Conservation (phyloP, 2,329 filamentous ascomycete species). For the Aspergillus neotritici region DNA sequence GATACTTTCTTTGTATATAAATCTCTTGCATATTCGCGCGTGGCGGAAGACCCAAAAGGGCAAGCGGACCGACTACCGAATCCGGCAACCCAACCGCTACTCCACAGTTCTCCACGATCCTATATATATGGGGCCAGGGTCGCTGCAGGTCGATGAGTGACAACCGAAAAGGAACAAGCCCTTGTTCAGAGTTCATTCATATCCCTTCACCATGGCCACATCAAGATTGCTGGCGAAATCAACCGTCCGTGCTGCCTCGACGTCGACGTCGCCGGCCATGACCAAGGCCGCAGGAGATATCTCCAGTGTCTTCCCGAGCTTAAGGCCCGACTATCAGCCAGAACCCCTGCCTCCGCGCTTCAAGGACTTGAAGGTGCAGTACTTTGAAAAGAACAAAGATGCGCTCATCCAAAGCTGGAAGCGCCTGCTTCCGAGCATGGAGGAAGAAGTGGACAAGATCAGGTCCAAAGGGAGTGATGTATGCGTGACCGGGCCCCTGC, state of each 20-base stretch:
- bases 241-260: conserved; percentile 26
- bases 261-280: conserved; percentile 26
- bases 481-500: conserved; percentile 14
- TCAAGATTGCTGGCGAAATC: conserved; percentile 26
- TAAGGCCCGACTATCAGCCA: conserved; percentile 39
- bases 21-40: not conserved
- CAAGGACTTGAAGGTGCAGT: conserved; percentile 32
- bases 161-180: too few species aligned
- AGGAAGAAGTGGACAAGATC: conserved; percentile 39
- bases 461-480: conserved; percentile 37
- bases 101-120: conserved; percentile 6
- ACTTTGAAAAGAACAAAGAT: conserved; percentile 38
- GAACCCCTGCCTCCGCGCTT: conserved; percentile 41
- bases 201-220: conserved; percentile 20
- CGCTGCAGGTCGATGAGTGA: not conserved
- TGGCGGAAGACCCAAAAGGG: conserved; percentile 7
- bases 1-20: not conserved
- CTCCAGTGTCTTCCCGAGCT: conserved; percentile 45
- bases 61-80: conserved; percentile 13
- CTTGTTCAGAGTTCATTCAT: not conserved
- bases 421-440: conserved; percentile 36
- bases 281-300: conserved; percentile 45
- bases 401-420: conserved; percentile 39
- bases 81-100: conserved; percentile 6
- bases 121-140: conserved; percentile 13